Base-by-base conservation (phyloP, 306 rosid species). In the Cajanus cajan region DNA sequence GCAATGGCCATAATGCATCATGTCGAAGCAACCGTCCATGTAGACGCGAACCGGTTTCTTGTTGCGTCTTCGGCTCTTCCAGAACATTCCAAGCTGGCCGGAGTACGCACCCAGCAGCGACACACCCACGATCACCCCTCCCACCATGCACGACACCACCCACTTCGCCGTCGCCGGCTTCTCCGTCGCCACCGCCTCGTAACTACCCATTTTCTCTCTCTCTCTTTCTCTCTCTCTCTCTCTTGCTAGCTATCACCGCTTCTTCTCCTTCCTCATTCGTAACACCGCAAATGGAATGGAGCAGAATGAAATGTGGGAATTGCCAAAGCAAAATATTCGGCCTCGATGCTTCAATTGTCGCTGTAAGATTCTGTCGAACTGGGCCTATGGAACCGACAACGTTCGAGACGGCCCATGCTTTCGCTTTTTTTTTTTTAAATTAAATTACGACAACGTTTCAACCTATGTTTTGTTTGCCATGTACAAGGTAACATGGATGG, bases 1-100 rank as follows among this genome's bases (percentile, higher is more conserved):
- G 80, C 98, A 97, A 76, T 96, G 99, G 34, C 99, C 99, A 39
- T 91, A 96, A 87, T 96, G 99, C 99, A 96, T 96, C 85, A 96
- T 97, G 78, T 96, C 99, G 74, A 96, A 96, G 73, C 99, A 96
- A 0, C 99, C 99, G 78, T 96, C 99, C 99, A 96, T 91, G 74
- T 96, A 96, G 5, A 96, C 99, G 15, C 99, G 89, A 47, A 93
- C 85, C 11, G 90, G 93, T 82, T 74, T 96, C 83, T 86, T 93
- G 55, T 82, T 90, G 9, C 79, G 61, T 84, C 81, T 90, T 87
- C 83, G 87, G 51, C 81, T 82, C 80, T 48, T 81, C 77, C 79
- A 82, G 45, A 71, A 40, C n/a, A 19, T 18, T 65, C 50, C 71
- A 0, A 66, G 36, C 51, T 71, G 62, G 78, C 51, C 18, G 7